phyloP scores from a whole-genome alignment of 257 asterid genomes.

The Nicotiana attenuata region DNA sequence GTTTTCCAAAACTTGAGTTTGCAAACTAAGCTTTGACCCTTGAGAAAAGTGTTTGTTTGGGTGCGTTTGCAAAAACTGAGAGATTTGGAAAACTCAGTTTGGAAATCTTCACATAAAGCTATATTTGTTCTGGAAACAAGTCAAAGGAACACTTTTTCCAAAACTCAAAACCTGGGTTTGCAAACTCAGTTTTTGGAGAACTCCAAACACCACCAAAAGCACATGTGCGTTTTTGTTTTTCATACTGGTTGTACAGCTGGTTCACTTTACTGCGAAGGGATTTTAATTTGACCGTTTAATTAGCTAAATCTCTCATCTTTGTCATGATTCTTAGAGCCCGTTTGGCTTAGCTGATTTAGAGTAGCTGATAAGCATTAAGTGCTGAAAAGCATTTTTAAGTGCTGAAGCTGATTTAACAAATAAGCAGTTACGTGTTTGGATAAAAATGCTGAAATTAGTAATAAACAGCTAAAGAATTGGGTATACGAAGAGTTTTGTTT shows the following conservation, averaged over 20 bases:
- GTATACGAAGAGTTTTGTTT: too few species aligned
- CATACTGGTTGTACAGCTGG: not conserved
- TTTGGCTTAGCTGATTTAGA: too few species aligned
- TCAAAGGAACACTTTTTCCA: not conserved
- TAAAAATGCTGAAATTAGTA: too few species aligned
- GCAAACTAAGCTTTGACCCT: not conserved
- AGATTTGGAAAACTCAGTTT: not conserved
- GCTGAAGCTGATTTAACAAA: too few species aligned
- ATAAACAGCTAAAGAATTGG: too few species aligned
- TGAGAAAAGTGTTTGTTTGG: too few species aligned
- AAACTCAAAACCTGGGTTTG: not conserved
- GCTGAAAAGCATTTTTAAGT: too few species aligned
- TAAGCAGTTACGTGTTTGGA: too few species aligned
- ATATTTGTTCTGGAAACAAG: slow-evolving; percentile 2
- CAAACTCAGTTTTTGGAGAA: not conserved
- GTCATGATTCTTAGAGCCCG: not conserved
- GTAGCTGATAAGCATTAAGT: too few species aligned
- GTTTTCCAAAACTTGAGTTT: not conserved
- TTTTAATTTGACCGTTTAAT: not conserved
- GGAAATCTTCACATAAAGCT: not conserved
- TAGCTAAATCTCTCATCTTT: not conserved
- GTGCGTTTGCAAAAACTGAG: not conserved
- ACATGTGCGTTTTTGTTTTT: not conserved
- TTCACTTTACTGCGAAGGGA: not conserved
- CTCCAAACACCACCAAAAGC: not conserved